Percentiles rank a stretch among this genome's conserved stretches.
These are phyloP conservation scores for Spongospora subterranea DNA, from an alignment of 208 protist genomes.

Conservation along the genomic window DNA sequence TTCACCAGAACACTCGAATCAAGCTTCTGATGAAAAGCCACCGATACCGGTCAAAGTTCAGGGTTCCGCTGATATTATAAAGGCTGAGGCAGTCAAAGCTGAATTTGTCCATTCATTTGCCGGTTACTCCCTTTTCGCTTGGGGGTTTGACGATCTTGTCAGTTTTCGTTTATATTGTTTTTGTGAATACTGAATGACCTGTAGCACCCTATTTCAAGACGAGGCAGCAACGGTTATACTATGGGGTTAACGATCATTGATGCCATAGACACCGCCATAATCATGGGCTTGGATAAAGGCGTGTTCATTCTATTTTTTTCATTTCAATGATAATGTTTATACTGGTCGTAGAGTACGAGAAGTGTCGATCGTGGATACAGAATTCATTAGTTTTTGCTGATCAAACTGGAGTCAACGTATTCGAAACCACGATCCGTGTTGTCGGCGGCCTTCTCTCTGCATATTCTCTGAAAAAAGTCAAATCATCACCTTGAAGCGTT, in stretches of 20 bases:
- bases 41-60: neutral
- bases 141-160: conserved; percentile 80
- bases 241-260: conserved; percentile 82
- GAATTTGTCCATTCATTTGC: conserved; percentile 62
- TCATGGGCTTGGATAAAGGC: conserved; percentile 69
- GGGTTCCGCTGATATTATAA: conserved; percentile 43
- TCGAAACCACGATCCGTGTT: conserved; percentile 83
- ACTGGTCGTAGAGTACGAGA: conserved; percentile 8
- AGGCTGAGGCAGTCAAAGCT: conserved; percentile 59
- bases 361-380: neutral
- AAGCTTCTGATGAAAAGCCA: neutral
- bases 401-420: conserved; percentile 72
- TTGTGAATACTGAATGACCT: neutral
- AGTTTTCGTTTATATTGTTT: neutral
- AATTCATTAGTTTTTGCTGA: conserved; percentile 6
- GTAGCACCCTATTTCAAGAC: conserved; percentile 69
- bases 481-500: neutral
- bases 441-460: conserved; percentile 79
- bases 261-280: conserved; percentile 79
- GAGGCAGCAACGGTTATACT: conserved; percentile 52
- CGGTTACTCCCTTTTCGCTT: conserved; percentile 76
- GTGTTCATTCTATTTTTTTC: conserved; percentile 7
- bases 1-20: neutral
- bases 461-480: conserved; percentile 72
- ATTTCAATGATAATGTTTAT: neutral